Conservation (phyloP, 805 yeast genomes). For the Starmerella apicola region DNA sequence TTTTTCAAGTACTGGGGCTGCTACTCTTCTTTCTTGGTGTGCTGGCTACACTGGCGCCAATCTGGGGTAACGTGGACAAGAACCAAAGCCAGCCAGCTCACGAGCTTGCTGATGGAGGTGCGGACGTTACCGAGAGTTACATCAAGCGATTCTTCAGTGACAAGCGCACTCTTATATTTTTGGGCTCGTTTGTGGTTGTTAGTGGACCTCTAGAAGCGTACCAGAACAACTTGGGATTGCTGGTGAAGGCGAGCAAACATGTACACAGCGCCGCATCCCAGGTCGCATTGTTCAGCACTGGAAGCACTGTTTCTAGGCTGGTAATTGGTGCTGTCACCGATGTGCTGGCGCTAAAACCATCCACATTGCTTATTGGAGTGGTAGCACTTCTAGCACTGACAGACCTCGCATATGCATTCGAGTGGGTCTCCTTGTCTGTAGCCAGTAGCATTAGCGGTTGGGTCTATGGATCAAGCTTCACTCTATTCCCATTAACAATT, state of each 20-base stretch:
- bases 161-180: slow-evolving; percentile 40
- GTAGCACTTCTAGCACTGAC: slow-evolving; percentile 27
- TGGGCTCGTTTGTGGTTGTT: slow-evolving; percentile 49
- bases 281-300: slow-evolving; percentile 49
- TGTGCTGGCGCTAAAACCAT: slow-evolving; percentile 32
- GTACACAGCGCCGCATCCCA: slow-evolving; percentile 24
- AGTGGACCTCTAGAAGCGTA: slow-evolving; percentile 80
- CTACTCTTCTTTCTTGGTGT: slow-evolving; percentile 21
- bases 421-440: slow-evolving; percentile 22
- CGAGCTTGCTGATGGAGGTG: not conserved
- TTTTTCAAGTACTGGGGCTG: slow-evolving; percentile 19
- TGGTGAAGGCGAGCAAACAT: slow-evolving; percentile 32
- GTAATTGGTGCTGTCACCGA: slow-evolving; percentile 60
- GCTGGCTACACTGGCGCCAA: slow-evolving; percentile 21
- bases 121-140: slow-evolving; percentile 9
- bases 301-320: slow-evolving; percentile 62
- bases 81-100: not conserved
- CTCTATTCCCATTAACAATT: slow-evolving; percentile 73
- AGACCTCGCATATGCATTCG: slow-evolving; percentile 26
- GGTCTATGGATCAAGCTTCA: slow-evolving; percentile 72
- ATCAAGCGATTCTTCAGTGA: slow-evolving; percentile 21
- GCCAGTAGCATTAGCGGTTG: slow-evolving; percentile 48
- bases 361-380: slow-evolving; percentile 23
- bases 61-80: slow-evolving; percentile 14
- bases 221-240: slow-evolving; percentile 69